A percentile compares a stretch with the other conserved stretches of the same genome.
Conservation (phyloP, 306 rosid genomes). For the Sechiopsis laciniata region DNA sequence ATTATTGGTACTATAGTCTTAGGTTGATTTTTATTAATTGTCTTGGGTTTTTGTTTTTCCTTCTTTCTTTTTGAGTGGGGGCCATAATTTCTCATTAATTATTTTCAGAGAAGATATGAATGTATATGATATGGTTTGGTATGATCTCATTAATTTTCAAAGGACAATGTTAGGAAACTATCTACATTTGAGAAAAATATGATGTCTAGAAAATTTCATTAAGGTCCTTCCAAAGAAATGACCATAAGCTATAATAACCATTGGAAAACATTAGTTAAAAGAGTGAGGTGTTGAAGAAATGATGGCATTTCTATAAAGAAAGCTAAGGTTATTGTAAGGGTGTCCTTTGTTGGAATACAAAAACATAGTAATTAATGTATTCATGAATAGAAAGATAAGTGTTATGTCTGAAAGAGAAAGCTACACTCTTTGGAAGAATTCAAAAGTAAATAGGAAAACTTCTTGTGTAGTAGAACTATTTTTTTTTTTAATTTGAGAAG, state of each 20-base stretch:
- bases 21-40: neutral
- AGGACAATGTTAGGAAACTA: neutral
- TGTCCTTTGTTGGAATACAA: neutral
- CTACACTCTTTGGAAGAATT: too few species aligned
- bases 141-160: neutral
- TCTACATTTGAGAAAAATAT: neutral
- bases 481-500: too few species aligned
- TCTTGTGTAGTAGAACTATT: too few species aligned
- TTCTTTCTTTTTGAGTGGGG: neutral
- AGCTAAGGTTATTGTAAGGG: neutral
- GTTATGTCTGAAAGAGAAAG: too few species aligned
- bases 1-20: neutral
- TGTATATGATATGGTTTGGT: slow-evolving; percentile 2
- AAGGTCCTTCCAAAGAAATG: too few species aligned
- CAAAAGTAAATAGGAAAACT: too few species aligned
- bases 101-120: neutral
- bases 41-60: neutral
- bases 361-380: neutral
- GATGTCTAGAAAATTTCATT: neutral
- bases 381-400: too few species aligned
- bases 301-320: neutral
- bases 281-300: neutral
- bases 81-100: neutral
- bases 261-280: neutral
- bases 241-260: neutral